Evolutionary conservation across 495 filamentous ascomycete genomes (phyloP).

Genomic region (Delitschia confertaspora): DNA sequence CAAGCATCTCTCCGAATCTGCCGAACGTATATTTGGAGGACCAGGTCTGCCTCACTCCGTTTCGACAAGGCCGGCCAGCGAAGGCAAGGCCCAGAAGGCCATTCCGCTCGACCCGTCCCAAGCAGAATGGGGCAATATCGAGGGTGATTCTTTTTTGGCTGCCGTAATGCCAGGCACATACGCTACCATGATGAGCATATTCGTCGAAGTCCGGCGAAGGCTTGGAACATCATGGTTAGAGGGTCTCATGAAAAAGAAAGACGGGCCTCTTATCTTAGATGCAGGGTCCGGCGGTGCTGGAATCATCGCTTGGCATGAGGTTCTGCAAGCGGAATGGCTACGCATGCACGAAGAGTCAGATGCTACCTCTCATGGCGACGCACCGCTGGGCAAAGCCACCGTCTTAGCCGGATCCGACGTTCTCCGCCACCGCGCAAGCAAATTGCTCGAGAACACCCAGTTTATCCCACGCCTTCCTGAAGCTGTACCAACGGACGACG

Average conservation of each 20-base stretch:
- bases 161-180: conserved; percentile 74
- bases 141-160: conserved; percentile 75
- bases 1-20: conserved; percentile 62
- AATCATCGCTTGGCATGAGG: conserved; percentile 72
- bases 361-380: conserved; percentile 16
- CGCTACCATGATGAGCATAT: conserved; percentile 57
- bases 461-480: conserved; percentile 93
- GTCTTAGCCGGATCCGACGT: conserved; percentile 54
- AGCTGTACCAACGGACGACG: conserved; percentile 43
- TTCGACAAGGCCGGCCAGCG: conserved; percentile 44
- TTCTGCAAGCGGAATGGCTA: conserved; percentile 73
- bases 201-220: conserved; percentile 79
- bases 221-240: conserved; percentile 74
- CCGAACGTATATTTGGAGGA: conserved; percentile 66
- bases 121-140: conserved; percentile 67
- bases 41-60: conserved; percentile 62
- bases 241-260: conserved; percentile 53
- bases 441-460: conserved; percentile 74
- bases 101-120: conserved; percentile 64
- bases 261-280: conserved; percentile 75
- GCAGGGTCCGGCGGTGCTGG: conserved; percentile 78
- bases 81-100: conserved; percentile 51
- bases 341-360: conserved; percentile 46
- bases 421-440: conserved; percentile 66
- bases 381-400: conserved; percentile 50